Conservation (phyloP, 1,139 yeast species). For the Wickerhamomyces sp. region DNA sequence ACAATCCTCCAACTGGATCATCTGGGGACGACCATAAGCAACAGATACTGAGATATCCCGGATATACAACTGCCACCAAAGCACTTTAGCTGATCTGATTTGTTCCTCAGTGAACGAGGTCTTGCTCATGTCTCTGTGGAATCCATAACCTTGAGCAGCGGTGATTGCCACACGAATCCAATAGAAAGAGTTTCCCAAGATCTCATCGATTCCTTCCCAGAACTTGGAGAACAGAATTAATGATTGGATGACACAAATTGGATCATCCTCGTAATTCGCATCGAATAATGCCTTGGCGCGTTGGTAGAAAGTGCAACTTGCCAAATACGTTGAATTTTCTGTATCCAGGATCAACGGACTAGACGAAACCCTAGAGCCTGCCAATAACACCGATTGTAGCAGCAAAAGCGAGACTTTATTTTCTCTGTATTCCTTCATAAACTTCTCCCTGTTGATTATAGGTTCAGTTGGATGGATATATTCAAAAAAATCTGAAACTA, state of each 20-base stretch:
- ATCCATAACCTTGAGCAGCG: conserved; percentile 75
- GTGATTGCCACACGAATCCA: conserved; percentile 75
- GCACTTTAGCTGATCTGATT: conserved; percentile 58
- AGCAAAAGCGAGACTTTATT: conserved; percentile 68
- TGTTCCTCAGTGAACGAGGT: conserved; percentile 35
- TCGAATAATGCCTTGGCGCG: conserved; percentile 77
- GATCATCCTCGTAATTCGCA: conserved; percentile 67
- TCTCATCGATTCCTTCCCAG: conserved; percentile 79
- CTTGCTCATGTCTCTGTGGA: conserved; percentile 46
- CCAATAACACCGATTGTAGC: conserved; percentile 62
- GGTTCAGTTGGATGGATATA: conserved; percentile 71
- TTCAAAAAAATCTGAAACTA: conserved; percentile 59
- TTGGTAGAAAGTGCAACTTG: conserved; percentile 63
- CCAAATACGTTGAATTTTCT: conserved; percentile 50
- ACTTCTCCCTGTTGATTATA: conserved; percentile 58
- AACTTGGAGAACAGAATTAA: conserved; percentile 61
- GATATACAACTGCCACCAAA: conserved; percentile 79
- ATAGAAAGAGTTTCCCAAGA: conserved; percentile 66
- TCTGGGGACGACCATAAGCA: conserved; percentile 71
- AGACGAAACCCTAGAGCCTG: conserved; percentile 60
- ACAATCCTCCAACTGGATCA: conserved; percentile 68
- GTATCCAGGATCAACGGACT: conserved; percentile 55
- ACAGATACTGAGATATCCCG: conserved; percentile 70
- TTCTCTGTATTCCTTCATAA: conserved; percentile 53
- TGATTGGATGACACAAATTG: conserved; percentile 61